These are phyloP conservation scores for Sequoia sempervirens DNA, from an alignment of 75 land plant genomes.

Conservation along the genomic window DNA sequence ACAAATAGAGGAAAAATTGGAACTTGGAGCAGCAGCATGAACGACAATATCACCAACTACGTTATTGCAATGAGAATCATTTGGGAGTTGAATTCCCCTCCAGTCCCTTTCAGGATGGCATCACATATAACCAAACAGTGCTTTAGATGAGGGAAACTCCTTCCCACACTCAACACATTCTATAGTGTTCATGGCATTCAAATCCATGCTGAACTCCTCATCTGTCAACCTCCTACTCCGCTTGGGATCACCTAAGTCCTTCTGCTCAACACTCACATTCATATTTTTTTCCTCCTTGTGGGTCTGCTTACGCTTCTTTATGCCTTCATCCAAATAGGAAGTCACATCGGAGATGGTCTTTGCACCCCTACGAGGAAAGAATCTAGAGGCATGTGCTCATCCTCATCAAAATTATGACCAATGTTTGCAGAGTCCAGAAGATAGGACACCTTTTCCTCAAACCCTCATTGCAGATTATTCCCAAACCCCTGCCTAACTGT, in stretches of 20 bases:
- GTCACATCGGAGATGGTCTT: too few species aligned
- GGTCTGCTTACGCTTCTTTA: too few species aligned
- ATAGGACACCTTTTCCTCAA: too few species aligned
- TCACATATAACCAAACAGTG: conserved; percentile 69
- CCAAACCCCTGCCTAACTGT: too few species aligned
- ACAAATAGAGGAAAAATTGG: background rate
- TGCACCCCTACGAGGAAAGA: too few species aligned
- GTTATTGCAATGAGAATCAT: background rate
- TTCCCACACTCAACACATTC: conserved; percentile 49
- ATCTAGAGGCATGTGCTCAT: too few species aligned
- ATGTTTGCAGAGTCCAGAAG: too few species aligned
- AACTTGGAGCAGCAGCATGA: background rate
- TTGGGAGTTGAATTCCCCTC: conserved; percentile 57
- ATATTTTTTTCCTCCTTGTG: background rate
- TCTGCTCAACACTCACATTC: background rate
- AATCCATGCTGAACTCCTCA: conserved; percentile 39
- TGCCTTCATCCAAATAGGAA: too few species aligned
- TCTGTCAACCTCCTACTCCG: conserved; percentile 40
- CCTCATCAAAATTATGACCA: too few species aligned
- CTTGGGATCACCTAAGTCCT: conserved; percentile 25
- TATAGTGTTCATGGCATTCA: conserved; percentile 14
- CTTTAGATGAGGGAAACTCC: conserved; percentile 46
- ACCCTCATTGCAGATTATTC: too few species aligned
- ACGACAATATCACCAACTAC: background rate
- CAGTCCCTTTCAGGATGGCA: conserved; percentile 73